These are phyloP conservation scores for Ophiostoma sp. DNA, from an alignment of 2,329 filamentous ascomycete species.

Conservation along the genomic window DNA sequence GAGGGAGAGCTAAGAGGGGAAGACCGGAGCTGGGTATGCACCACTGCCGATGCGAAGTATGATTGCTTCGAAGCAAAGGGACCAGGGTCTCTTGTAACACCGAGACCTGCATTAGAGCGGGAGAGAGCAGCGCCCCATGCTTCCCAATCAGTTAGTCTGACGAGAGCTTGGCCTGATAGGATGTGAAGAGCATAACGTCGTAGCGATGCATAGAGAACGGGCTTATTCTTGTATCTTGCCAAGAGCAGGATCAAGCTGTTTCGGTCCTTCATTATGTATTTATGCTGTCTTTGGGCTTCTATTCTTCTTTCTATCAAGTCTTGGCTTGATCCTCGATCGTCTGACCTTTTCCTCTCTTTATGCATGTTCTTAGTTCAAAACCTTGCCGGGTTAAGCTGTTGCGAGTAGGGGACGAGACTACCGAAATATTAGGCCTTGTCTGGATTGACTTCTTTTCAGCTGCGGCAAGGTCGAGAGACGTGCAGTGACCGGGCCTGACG, in stretches of 20 bases:
- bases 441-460: neutral
- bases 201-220: neutral
- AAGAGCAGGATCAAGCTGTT: neutral
- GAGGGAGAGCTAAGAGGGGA: neutral
- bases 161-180: too few relatives aligned
- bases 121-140: neutral
- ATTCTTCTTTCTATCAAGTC: neutral
- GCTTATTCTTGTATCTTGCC: neutral
- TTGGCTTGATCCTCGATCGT: neutral
- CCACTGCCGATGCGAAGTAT: neutral
- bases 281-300: neutral
- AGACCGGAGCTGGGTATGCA: slow-evolving; percentile 9
- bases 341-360: neutral
- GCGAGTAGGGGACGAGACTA: neutral
- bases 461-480: neutral
- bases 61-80: neutral
- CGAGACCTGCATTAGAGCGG: slow-evolving; percentile 1
- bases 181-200: too few relatives aligned
- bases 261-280: neutral
- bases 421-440: neutral
- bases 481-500: neutral
- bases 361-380: neutral
- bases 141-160: neutral
- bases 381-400: neutral
- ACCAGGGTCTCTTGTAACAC: neutral